phyloP scores from a whole-genome alignment of 2,329 filamentous ascomycete genomes.

The Colletotrichum spinosum region DNA sequence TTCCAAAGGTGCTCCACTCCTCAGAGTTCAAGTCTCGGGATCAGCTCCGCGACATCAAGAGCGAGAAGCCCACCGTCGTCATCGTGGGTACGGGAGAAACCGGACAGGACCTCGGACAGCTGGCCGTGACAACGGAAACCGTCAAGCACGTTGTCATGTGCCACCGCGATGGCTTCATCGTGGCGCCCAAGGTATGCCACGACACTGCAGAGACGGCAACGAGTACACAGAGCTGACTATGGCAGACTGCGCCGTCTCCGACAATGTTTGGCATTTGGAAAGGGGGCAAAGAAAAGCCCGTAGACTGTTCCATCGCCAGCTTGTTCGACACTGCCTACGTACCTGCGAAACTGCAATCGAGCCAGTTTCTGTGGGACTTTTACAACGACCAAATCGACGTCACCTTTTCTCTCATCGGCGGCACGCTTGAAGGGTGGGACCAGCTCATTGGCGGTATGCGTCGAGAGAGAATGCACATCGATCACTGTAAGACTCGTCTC shows the following conservation, averaged over 20 bases:
- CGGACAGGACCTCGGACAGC: constrained; percentile 56
- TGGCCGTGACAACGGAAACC: constrained; percentile 56
- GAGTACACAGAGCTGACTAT: background rate
- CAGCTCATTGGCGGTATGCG: constrained; percentile 60
- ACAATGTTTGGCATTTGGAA: constrained; percentile 35
- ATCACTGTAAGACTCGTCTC: constrained; percentile 20
- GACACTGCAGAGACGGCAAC: background rate
- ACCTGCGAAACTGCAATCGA: constrained; percentile 56
- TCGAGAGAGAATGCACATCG: constrained; percentile 37
- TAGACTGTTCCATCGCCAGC: constrained; percentile 59
- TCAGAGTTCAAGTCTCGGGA: constrained; percentile 54
- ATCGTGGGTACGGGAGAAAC: constrained; percentile 60
- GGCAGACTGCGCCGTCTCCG: constrained; percentile 26
- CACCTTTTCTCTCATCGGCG: constrained; percentile 57
- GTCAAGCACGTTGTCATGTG: constrained; percentile 56
- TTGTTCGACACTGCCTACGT: constrained; percentile 65
- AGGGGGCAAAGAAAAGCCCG: constrained; percentile 49
- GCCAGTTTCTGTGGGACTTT: constrained; percentile 52
- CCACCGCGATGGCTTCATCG: constrained; percentile 59
- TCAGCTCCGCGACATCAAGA: constrained; percentile 53
- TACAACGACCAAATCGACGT: constrained; percentile 57
- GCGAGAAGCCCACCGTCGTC: constrained; percentile 48
- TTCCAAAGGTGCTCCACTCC: constrained; percentile 55
- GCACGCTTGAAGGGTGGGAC: constrained; percentile 58
- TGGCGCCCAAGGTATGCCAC: constrained; percentile 54